Conservation (phyloP, 768 basidiomycete species). For the Amanita phalloides region DNA sequence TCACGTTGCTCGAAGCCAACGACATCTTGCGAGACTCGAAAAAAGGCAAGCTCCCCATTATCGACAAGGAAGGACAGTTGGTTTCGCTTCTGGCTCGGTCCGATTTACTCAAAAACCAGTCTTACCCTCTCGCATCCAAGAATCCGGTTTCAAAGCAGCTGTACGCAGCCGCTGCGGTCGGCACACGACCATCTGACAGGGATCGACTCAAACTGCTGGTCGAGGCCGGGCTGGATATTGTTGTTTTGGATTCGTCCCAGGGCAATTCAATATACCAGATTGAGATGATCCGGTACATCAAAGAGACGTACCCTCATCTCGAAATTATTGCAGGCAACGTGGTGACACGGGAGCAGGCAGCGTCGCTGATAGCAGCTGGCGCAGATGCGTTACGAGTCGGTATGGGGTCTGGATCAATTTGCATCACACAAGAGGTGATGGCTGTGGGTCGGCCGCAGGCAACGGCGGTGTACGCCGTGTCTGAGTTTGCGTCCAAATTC, state of each 20-base stretch:
- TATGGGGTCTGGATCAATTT: conserved; percentile 98
- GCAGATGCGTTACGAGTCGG: conserved; percentile 94
- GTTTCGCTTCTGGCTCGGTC: conserved; percentile 87
- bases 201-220: conserved; percentile 80
- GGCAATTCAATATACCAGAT: conserved; percentile 92
- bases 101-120: conserved; percentile 95
- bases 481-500: conserved; percentile 88
- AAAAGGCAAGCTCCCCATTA: conserved; percentile 89
- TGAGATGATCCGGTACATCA: conserved; percentile 94
- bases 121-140: conserved; percentile 91
- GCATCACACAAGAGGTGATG: conserved; percentile 99
- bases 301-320: conserved; percentile 70
- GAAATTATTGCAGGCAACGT: conserved; percentile 98
- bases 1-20: conserved; percentile 89
- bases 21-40: conserved; percentile 90
- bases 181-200: conserved; percentile 82
- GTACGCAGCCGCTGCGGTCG: conserved; percentile 91
- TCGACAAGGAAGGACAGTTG: conserved; percentile 41
- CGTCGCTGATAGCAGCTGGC: conserved; percentile 84
- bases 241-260: conserved; percentile 91
- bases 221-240: conserved; percentile 92
- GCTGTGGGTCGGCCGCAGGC: conserved; percentile 98
- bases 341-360: conserved; percentile 96
- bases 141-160: conserved; percentile 87
- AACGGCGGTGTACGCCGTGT: conserved; percentile 93